A percentile compares a stretch with the other conserved stretches of the same genome.
phyloP scores from a whole-genome alignment of 805 yeast genomes.

The Ogataea trehaloabstinens region DNA sequence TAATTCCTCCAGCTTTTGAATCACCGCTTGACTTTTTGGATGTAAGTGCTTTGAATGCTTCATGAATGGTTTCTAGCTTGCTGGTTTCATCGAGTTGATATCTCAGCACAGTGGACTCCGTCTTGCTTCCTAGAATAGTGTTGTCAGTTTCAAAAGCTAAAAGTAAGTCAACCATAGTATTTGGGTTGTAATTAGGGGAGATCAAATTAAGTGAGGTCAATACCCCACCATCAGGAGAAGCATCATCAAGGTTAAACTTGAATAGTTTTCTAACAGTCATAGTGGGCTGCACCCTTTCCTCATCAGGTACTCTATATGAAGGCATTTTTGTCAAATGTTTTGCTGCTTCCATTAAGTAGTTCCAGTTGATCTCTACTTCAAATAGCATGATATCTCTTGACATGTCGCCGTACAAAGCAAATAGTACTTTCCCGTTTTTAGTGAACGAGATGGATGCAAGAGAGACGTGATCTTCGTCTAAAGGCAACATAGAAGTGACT shows the following conservation, averaged over 20 bases:
- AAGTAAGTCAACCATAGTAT: constrained; percentile 45
- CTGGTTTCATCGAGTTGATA: constrained; percentile 23
- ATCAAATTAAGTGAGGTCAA: constrained; percentile 40
- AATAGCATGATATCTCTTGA: constrained; percentile 41
- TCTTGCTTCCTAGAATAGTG: constrained; percentile 7
- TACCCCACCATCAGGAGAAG: constrained; percentile 26
- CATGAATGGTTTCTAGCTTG: constrained; percentile 16
- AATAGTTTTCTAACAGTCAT: constrained; percentile 35
- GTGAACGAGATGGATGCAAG: constrained; percentile 52
- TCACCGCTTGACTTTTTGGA: constrained; percentile 17
- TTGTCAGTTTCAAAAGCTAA: constrained; percentile 38
- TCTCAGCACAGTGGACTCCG: constrained; percentile 24
- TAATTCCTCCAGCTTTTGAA: constrained; percentile 1
- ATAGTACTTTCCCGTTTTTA: constrained; percentile 43
- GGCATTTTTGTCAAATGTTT: constrained; percentile 45
- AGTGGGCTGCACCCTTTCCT: constrained; percentile 40
- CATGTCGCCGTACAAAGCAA: constrained; percentile 40
- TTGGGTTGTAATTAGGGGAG: constrained; percentile 42
- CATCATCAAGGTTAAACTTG: constrained; percentile 27
- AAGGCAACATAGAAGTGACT: constrained; percentile 24
- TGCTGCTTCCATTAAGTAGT: constrained; percentile 47
- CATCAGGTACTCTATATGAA: constrained; percentile 49
- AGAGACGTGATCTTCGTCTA: constrained; percentile 32
- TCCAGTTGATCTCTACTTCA: constrained; percentile 53
- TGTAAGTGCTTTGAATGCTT: constrained; percentile 25